Evolutionary conservation across 495 filamentous ascomycete species (phyloP).

Genomic region (Neurospora discreta): DNA sequence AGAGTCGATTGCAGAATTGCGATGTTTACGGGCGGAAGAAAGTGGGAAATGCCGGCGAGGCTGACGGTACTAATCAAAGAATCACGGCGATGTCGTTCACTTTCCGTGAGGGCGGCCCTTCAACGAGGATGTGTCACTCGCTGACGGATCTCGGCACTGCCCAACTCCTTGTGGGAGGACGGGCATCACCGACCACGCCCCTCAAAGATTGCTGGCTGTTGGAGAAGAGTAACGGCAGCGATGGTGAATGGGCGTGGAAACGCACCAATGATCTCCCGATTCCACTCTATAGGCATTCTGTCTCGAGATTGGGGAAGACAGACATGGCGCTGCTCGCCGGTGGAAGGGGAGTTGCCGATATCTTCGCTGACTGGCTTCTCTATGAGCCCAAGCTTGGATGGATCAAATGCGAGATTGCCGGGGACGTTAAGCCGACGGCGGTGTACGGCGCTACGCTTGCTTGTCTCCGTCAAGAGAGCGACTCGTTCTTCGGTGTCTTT

Average conservation of each 20-base stretch:
- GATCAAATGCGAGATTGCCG: slow-evolving; percentile 26
- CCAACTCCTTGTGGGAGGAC: slow-evolving; percentile 64
- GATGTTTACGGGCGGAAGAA: slow-evolving; percentile 41
- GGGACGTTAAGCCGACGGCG: slow-evolving; percentile 27
- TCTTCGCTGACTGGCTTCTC: slow-evolving; percentile 52
- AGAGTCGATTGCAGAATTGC: slow-evolving; percentile 46
- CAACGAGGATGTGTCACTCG: slow-evolving; percentile 65
- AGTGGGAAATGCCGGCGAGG: background rate
- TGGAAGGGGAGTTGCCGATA: slow-evolving; percentile 8
- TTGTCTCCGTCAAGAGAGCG: slow-evolving; percentile 6
- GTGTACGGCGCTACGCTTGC: slow-evolving; percentile 50
- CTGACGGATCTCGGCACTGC: slow-evolving; percentile 45
- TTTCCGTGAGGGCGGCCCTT: slow-evolving; percentile 25
- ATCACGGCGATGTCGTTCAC: slow-evolving; percentile 4
- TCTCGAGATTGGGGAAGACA: slow-evolving; percentile 44
- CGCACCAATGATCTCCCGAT: slow-evolving; percentile 49
- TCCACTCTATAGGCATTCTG: slow-evolving; percentile 63
- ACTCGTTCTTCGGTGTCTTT: slow-evolving; percentile 43
- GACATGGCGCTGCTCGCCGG: slow-evolving; percentile 27
- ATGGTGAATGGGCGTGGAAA: slow-evolving; percentile 40
- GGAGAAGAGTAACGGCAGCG: slow-evolving; percentile 19
- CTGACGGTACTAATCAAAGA: background rate
- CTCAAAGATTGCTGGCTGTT: slow-evolving; percentile 65
- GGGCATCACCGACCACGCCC: slow-evolving; percentile 58
- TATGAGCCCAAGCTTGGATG: slow-evolving; percentile 45